phyloP scores from a whole-genome alignment of 2,329 filamentous ascomycete genomes.

The Chalaropsis thielavioides region DNA sequence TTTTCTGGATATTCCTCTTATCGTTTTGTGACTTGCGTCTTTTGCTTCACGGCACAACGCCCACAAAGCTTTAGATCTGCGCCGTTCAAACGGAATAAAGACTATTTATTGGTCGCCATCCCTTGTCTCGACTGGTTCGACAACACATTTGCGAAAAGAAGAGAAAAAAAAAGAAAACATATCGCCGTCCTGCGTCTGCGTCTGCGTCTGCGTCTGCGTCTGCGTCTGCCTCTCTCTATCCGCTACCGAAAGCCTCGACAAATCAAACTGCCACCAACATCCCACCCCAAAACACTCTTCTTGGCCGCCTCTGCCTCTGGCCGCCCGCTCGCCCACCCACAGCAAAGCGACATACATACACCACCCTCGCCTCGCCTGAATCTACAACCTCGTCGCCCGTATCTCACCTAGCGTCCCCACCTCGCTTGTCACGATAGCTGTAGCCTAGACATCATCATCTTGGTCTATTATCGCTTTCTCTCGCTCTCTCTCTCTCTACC shows the following conservation, averaged over 20 bases:
- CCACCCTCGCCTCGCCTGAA: too few species aligned
- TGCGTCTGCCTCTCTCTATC: too few species aligned
- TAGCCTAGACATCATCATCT: too few species aligned
- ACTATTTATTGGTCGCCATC: not conserved
- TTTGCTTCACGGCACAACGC: not conserved
- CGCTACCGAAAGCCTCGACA: not conserved
- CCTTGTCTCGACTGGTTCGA: constrained; percentile 2
- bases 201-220: too few species aligned
- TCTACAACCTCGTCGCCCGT: too few species aligned
- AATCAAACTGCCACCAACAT: not conserved
- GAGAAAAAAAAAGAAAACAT: not conserved
- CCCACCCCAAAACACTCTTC: not conserved
- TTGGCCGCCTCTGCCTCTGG: not conserved
- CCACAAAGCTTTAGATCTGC: not conserved
- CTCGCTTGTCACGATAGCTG: too few species aligned
- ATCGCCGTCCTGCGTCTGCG: not conserved
- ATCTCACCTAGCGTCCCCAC: too few species aligned
- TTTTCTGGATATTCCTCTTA: not conserved
- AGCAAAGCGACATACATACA: too few species aligned
- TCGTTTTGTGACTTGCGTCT: not conserved
- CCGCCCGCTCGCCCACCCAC: too few species aligned
- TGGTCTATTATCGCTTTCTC: too few species aligned
- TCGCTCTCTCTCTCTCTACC: not conserved
- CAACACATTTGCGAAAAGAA: not conserved
- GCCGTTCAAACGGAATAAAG: not conserved